These are phyloP conservation scores for Pinus tabuliformis DNA, from an alignment of 75 land plant genomes.

Conservation along the genomic window DNA sequence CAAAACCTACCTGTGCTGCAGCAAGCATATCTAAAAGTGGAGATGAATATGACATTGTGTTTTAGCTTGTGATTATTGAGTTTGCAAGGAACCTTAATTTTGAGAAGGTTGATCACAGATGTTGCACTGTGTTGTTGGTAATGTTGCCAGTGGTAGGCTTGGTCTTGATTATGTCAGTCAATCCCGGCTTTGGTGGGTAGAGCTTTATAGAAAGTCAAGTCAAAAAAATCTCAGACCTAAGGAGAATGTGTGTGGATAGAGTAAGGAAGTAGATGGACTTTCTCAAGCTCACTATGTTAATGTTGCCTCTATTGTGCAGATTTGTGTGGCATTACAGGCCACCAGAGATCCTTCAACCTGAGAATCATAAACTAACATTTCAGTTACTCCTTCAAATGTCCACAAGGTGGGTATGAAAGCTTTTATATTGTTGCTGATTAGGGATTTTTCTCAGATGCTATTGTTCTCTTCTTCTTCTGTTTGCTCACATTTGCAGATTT, in stretches of 20 bases:
- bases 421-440: not conserved
- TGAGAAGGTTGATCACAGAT: not conserved
- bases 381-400: slow-evolving; percentile 72
- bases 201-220: slow-evolving; percentile 99
- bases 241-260: slow-evolving; percentile 82
- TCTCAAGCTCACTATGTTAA: not conserved
- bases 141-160: slow-evolving; percentile 77
- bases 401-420: slow-evolving; percentile 61
- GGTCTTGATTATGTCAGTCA: slow-evolving; percentile 95
- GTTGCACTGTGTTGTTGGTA: not conserved
- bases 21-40: not conserved
- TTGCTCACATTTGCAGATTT: not conserved
- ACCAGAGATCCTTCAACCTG: not conserved
- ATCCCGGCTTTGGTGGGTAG: slow-evolving; percentile 99
- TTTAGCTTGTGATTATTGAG: not conserved
- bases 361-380: not conserved
- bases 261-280: slow-evolving; percentile 21
- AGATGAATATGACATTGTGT: not conserved
- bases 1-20: not conserved
- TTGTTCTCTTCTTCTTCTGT: not conserved
- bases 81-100: not conserved
- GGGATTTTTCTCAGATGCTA: not conserved
- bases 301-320: not conserved
- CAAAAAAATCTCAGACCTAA: slow-evolving; percentile 85
- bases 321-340: not conserved